Base-by-base conservation (phyloP, 176 grass and related monocot species). In the Eragrostis nindensis region DNA sequence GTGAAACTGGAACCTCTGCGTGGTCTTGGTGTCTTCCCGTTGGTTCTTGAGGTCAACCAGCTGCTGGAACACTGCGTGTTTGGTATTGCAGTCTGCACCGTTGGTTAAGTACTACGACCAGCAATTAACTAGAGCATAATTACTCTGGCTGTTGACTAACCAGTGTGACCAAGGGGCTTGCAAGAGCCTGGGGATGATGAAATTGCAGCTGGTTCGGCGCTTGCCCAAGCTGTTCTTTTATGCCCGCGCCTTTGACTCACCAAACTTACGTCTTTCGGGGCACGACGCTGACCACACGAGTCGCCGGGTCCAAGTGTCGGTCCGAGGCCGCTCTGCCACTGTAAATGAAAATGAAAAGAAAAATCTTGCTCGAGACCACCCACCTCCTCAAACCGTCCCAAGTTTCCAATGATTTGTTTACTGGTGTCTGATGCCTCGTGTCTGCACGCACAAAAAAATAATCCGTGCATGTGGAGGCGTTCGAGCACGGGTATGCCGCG, bases 201-300 rank as follows among this genome's bases (percentile, higher is more conserved):
- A 76, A 72, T 42, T 65, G 71, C 77, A 81, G 82, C 82, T 81
- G 56, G 38, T 85, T 89, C 47, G 66, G 65, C 87, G 82, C 77
- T 89, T 89, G 77, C 55, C 68, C 56, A 75, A 15, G 16, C 55
- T 40, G 26, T 75, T 79, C 19, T 83, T 80, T 81, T 76, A 76
- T 42, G 27, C 65, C 10, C 18, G 15, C 3, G n/a, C 5, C 24
- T 84, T 89, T 89, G 75, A 84, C 81, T 54, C 48, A 11, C 40
- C 71, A 55, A 39, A 74, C 70, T 71, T 62, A 38, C 50, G n/a
- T 59, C 49, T 40, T n/a, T n/a, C 55, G 76, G 63, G 64, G 62
- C 22, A 45, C 53, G 43, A 83, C 74, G 61, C n/a, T 59, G 77
- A 81, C 77, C 62, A 50, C 9, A 27, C 10, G 11, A 41, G 4